Evolutionary conservation across 2,329 filamentous ascomycete species (phyloP).

Genomic region (Aschersonia sp.): DNA sequence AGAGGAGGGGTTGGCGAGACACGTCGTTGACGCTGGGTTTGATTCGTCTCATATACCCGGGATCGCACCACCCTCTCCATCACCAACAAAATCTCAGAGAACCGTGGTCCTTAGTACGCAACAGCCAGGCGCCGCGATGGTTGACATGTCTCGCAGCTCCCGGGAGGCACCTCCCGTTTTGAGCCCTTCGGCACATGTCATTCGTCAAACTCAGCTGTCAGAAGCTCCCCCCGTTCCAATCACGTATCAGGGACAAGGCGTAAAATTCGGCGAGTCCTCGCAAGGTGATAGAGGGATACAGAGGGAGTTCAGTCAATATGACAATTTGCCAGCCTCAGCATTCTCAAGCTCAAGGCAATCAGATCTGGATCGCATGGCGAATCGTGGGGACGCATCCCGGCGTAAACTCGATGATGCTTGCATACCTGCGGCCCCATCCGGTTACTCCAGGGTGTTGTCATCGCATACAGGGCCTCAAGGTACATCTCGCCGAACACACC

Average conservation of each 20-base stretch:
- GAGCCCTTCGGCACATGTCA: slow-evolving; percentile 28
- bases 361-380: not conserved
- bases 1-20: slow-evolving; percentile 25
- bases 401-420: slow-evolving; percentile 15
- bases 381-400: slow-evolving; percentile 13
- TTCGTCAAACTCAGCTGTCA: slow-evolving; percentile 36
- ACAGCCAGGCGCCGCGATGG: slow-evolving; percentile 13
- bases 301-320: too few relatives aligned
- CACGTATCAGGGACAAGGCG: too few relatives aligned
- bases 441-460: not conserved
- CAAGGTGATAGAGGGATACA: too few relatives aligned
- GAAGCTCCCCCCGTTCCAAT: not conserved
- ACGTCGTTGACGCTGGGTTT: slow-evolving; percentile 29
- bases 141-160: slow-evolving; percentile 18
- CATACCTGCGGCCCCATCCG: not conserved
- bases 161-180: slow-evolving; percentile 16
- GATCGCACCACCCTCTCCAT: slow-evolving; percentile 5
- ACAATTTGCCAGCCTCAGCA: not conserved
- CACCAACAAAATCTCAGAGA: slow-evolving; percentile 5
- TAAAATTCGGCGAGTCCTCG: too few relatives aligned
- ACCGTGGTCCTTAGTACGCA: slow-evolving; percentile 31
- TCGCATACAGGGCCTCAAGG: not conserved
- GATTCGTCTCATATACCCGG: slow-evolving; percentile 25
- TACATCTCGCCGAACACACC: slow-evolving; percentile 6
- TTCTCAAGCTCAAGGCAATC: slow-evolving; percentile 1